Evolutionary conservation across 2,329 filamentous ascomycete genomes (phyloP).

Genomic region (Trichophyton rubrum): DNA sequence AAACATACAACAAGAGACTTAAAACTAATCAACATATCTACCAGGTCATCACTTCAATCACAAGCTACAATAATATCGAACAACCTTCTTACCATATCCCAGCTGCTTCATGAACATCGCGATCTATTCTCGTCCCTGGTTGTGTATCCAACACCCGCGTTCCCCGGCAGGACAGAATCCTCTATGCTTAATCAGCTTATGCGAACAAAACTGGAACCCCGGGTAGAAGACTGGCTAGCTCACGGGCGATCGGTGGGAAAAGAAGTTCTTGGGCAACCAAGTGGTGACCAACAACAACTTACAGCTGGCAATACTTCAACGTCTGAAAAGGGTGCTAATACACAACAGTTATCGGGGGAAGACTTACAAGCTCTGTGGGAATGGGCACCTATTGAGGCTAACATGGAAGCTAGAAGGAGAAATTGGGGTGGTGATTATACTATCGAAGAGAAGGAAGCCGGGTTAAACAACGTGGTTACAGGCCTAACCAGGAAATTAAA

Average conservation of each 20-base stretch:
- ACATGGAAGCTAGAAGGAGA: conserved; percentile 33
- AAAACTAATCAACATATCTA: not conserved
- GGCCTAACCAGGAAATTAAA: conserved; percentile 50
- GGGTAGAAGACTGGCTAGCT: conserved; percentile 60
- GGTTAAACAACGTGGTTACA: conserved; percentile 58
- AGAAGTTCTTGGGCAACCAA: conserved; percentile 12
- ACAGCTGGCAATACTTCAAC: not conserved
- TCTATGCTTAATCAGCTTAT: conserved; percentile 55
- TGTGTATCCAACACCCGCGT: conserved; percentile 64
- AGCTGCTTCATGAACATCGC: conserved; percentile 51
- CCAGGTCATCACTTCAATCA: conserved; percentile 58
- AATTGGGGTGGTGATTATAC: conserved; percentile 57
- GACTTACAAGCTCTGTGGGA: conserved; percentile 51
- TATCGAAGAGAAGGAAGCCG: conserved; percentile 53
- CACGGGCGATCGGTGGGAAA: conserved; percentile 41
- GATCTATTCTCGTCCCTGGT: conserved; percentile 58
- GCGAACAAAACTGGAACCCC: conserved; percentile 71
- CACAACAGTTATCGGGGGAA: conserved; percentile 26
- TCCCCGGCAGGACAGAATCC: conserved; percentile 53
- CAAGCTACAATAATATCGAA: conserved; percentile 58
- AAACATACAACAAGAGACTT: not conserved
- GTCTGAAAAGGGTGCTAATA: not conserved
- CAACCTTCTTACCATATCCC: conserved; percentile 55
- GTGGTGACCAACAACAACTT: not conserved
- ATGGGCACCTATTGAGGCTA: conserved; percentile 40